Conservation (phyloP, 2,329 filamentous ascomycete species). For the Penicillium sp. region DNA sequence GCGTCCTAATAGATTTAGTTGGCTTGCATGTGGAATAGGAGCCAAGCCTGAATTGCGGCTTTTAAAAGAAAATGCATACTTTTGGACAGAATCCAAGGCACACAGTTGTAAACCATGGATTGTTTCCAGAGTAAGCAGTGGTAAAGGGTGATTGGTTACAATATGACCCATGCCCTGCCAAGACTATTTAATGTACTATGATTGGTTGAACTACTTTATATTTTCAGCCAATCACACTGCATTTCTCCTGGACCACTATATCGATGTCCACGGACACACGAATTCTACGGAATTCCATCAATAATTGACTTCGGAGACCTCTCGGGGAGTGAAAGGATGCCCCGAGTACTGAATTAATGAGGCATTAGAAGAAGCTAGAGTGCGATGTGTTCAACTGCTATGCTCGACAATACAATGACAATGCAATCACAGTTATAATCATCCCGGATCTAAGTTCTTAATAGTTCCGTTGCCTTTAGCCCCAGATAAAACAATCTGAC, state of each 20-base stretch:
- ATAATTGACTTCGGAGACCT: not conserved
- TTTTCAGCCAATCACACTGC: not conserved
- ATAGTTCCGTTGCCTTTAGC: constrained; percentile 1
- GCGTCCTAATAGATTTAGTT: not conserved
- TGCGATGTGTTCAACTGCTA: not conserved
- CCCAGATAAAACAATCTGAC: constrained; percentile 1
- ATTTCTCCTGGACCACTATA: constrained; percentile 1
- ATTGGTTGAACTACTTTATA: not conserved
- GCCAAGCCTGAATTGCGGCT: not conserved
- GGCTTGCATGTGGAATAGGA: not conserved
- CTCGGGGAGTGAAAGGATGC: not conserved
- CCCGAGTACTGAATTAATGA: not conserved
- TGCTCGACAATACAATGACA: not conserved
- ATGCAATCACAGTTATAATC: not conserved
- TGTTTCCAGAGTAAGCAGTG: too few relatives aligned
- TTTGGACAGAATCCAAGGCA: not conserved
- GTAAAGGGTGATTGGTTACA: not conserved
- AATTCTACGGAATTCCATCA: not conserved
- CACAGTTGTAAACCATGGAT: not conserved
- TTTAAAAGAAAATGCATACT: not conserved
- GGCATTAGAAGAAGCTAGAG: not conserved
- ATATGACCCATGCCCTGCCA: not conserved
- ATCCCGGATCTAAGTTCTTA: not conserved
- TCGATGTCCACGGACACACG: not conserved
- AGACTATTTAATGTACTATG: not conserved